Conservation (phyloP, 345 rosid genomes). For the Citrus mangshanensis region DNA sequence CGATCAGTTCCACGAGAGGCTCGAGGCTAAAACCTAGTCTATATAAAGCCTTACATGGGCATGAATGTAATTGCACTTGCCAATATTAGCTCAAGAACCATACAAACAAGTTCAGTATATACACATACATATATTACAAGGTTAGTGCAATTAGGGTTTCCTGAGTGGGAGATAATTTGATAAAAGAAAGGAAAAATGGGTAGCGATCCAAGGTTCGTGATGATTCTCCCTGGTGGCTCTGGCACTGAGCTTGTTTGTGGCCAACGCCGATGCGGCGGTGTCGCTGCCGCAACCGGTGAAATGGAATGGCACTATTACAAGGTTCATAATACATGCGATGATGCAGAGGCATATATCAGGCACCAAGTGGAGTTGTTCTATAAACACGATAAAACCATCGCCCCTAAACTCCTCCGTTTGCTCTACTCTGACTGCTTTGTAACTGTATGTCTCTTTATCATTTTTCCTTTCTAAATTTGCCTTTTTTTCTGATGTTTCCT, state of each 20-base stretch:
- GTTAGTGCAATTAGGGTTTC: slow-evolving; percentile 12
- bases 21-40: slow-evolving; percentile 5
- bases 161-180: neutral
- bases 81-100: neutral
- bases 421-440: slow-evolving; percentile 72
- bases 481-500: neutral
- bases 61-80: neutral
- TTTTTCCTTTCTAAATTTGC: neutral
- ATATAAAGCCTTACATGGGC: slow-evolving; percentile 17
- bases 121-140: neutral
- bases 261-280: slow-evolving; percentile 34
- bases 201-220: neutral
- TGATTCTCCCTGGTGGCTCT: slow-evolving; percentile 15
- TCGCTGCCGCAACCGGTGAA: slow-evolving; percentile 35
- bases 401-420: slow-evolving; percentile 68
- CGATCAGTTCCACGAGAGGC: slow-evolving; percentile 14
- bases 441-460: slow-evolving; percentile 32
- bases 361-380: slow-evolving; percentile 41
- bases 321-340: slow-evolving; percentile 36
- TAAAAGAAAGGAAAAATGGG: slow-evolving; percentile 1
- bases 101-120: neutral
- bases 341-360: slow-evolving; percentile 52
- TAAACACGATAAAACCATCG: slow-evolving; percentile 38
- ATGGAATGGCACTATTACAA: slow-evolving; percentile 59
- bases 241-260: slow-evolving; percentile 29